phyloP scores from a whole-genome alignment of 2,329 filamentous ascomycete species.

The Phialophora verrucosa region DNA sequence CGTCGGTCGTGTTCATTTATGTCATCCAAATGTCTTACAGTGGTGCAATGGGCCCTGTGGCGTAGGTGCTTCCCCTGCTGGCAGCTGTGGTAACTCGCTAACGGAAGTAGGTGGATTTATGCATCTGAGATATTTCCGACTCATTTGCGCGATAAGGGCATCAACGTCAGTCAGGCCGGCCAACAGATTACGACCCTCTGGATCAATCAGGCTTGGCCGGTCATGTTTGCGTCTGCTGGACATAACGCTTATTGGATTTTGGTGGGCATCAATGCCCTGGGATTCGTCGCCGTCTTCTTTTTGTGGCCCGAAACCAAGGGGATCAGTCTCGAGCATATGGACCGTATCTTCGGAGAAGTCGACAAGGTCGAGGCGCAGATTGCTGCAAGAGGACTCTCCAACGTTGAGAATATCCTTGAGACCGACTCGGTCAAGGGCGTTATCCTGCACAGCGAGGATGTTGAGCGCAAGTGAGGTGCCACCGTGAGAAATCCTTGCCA shows the following conservation, averaged over 20 bases:
- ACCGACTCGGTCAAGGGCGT: not conserved
- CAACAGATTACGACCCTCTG: not conserved
- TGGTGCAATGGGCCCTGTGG: slow-evolving; percentile 19
- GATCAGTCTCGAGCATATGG: slow-evolving; percentile 46
- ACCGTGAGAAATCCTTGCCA: not conserved
- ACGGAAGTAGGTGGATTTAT: not conserved
- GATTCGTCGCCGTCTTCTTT: slow-evolving; percentile 46
- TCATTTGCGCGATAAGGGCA: not conserved
- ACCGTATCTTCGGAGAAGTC: slow-evolving; percentile 46
- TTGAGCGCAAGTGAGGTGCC: not conserved
- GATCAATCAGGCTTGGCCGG: not conserved
- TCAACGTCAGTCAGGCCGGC: not conserved
- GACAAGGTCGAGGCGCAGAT: slow-evolving; percentile 46
- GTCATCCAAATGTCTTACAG: slow-evolving; percentile 22
- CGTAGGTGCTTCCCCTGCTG: slow-evolving; percentile 3
- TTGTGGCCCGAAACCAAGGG: slow-evolving; percentile 48
- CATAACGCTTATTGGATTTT: slow-evolving; percentile 38
- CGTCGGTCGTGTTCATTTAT: slow-evolving; percentile 21
- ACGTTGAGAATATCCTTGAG: not conserved
- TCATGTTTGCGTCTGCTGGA: not conserved
- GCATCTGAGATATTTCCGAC: not conserved
- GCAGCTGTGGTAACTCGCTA: not conserved
- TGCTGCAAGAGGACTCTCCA: slow-evolving; percentile 40
- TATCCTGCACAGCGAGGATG: not conserved
- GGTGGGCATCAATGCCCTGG: slow-evolving; percentile 48